These are phyloP conservation scores for Chalciporus chontae DNA, from an alignment of 768 basidiomycete species.

Conservation along the genomic window DNA sequence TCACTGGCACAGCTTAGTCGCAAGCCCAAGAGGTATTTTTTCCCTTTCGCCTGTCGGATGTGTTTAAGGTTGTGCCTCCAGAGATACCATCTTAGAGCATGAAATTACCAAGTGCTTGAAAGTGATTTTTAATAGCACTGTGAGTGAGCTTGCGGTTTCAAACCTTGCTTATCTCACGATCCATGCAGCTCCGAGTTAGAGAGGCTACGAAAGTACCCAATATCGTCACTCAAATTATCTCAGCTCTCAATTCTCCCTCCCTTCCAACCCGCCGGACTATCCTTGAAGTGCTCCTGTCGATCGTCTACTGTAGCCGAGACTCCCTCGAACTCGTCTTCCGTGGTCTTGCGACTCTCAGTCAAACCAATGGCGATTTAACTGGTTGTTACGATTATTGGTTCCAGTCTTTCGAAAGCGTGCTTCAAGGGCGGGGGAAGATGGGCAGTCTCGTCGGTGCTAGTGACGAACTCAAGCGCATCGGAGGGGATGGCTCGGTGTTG, in stretches of 20 bases:
- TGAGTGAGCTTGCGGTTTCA: conserved; percentile 29
- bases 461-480: conserved; percentile 74
- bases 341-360: conserved; percentile 72
- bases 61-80: conserved; percentile 8
- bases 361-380: conserved; percentile 52
- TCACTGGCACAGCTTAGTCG: conserved; percentile 72
- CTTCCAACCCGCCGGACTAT: conserved; percentile 75
- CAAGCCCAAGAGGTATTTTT: conserved; percentile 58
- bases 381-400: conserved; percentile 88
- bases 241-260: conserved; percentile 78
- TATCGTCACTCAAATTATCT: conserved; percentile 76
- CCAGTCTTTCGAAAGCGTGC: conserved; percentile 66
- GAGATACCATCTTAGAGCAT: conserved; percentile 73
- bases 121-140: conserved; percentile 69
- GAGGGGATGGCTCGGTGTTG: conserved; percentile 61
- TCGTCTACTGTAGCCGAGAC: conserved; percentile 63
- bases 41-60: neutral
- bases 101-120: conserved; percentile 88
- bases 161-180: conserved; percentile 8
- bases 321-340: conserved; percentile 65
- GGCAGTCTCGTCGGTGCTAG: conserved; percentile 94
- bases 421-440: conserved; percentile 89
- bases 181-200: conserved; percentile 53
- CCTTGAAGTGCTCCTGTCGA: conserved; percentile 74
- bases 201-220: conserved; percentile 72